Conservation (phyloP, 768 basidiomycete genomes). For the Leucosporidium yakuticum region DNA sequence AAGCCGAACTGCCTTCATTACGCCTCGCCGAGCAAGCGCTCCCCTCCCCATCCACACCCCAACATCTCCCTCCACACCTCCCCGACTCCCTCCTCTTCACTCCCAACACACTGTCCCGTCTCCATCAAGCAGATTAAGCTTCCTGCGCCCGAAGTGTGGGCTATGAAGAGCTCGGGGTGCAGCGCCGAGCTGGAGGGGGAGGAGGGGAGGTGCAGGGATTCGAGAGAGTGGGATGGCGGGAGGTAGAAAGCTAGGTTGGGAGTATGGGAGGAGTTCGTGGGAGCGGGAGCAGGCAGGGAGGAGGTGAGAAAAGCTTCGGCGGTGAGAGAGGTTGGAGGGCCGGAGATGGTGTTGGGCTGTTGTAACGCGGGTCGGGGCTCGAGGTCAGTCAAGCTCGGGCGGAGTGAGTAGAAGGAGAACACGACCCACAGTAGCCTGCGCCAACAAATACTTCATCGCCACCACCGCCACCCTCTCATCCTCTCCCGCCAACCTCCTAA, state of each 20-base stretch:
- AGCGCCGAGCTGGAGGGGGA: background rate
- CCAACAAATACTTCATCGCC: background rate
- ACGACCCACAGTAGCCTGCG: background rate
- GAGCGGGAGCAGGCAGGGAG: background rate
- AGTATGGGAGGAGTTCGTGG: background rate
- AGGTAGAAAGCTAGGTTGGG: background rate
- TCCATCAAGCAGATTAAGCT: background rate
- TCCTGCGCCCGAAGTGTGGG: background rate
- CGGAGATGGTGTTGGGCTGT: background rate
- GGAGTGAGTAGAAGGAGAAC: background rate
- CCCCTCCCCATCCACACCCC: background rate
- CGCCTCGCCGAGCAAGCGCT: background rate
- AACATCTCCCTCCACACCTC: background rate
- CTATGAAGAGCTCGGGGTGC: background rate
- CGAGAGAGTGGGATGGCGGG: background rate
- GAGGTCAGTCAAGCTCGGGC: background rate
- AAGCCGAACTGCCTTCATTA: too few relatives aligned
- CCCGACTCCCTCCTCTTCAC: conserved; percentile 1
- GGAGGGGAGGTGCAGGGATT: background rate
- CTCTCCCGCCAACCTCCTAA: background rate
- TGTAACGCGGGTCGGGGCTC: background rate
- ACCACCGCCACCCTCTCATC: background rate
- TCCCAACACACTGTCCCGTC: background rate
- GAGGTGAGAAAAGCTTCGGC: background rate
- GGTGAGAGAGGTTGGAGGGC: background rate